Base-by-base conservation (phyloP, 2,329 filamentous ascomycete genomes). In the Clathrospora elynae region DNA sequence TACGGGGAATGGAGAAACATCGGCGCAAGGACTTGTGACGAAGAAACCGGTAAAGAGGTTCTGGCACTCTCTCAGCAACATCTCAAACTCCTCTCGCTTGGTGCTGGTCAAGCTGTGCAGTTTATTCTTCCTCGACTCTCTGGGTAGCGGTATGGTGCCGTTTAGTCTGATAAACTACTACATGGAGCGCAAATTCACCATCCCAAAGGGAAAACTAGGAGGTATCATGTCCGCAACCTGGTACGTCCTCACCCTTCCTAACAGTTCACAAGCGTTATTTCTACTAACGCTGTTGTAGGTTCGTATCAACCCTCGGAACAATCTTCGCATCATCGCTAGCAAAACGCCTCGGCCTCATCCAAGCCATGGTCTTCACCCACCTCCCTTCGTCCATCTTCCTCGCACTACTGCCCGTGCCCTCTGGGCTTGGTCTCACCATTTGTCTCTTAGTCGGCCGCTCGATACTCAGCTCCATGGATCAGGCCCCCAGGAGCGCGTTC, bases 141-240 rank as follows among this genome's bases (percentile, higher is more conserved):
- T 90, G 42, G 86, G 85, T 1, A 85, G 83, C 1, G 87, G 87
- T 2, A 78, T 91, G 63, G 84, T 83, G 3, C 81, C 68, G 11
- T 71, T 68, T 55, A 68, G 70, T 7, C 41, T 67, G 6, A 55
- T 72, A 20, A 77, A 81, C 51, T 81, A 77, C 42, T 82, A 80
- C 61, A 81, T 78, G 64, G 77, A 83, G 55, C 75, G 77, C 31
- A 82, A 82, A 48, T 83, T 83, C 53, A 56, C 71, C 22, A 68
- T 82, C 3, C 69, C 75, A 3, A 77, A 81, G 54, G 73, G 75
- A 1, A 71, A 74, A 18, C 72, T 83, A 2, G 80, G 80, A 10
- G 77, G 71, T 12, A 75, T 80, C 20, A 80, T 80, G 62, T 76
- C 76, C 24, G 68, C 73, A 7, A 75, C 74, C 9, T 68, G 65